Base-by-base conservation (phyloP, 1,284 basidiomycete genomes). In the Tetrapyrgos nigripes region DNA sequence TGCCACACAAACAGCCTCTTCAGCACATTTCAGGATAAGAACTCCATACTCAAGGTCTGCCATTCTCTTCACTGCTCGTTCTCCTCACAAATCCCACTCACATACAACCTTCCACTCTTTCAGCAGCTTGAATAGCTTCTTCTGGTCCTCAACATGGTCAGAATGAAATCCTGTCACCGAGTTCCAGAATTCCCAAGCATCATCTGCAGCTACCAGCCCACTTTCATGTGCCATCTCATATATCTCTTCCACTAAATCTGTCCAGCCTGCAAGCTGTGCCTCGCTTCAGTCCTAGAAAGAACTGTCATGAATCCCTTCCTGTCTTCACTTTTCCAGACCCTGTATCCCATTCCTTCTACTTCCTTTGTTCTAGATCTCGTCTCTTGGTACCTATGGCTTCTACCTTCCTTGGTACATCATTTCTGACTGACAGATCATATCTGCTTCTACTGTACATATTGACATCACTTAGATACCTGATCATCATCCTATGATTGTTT, bases 201-300 rank as follows among this genome's bases (percentile, higher is more conserved):
- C 63, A 29, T 58, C 46, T 33, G 35, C 47, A 14, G 50, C 26
- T 8, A 27, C 51, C 3, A 60, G 40, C 2, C 62, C 58, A 37
- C 55, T 64, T 19, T 59, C 45, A 50, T 63, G 67, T 26, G 53
- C 66, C 2, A 62, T 28, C 3, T 53, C 44, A 47, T 58, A 61
- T 3, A 68, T 55, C 6, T 65, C 64, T 11, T 58, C 53, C 26
- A 64, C 49, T 13, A 57, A 14, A 11, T 65, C 53, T 11, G 62
- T 62, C 69, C 69, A 71, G 4, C 67, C 66, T 9, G 61, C 50
- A 4, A 69, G 47, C 40, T 70, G 68, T 19, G 59, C 63, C 47
- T 69, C 64, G 35, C 67, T 58, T 50, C 13, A 70, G 57, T 0
- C 68, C 64, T 35, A 71, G 55, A 23, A 64, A 62, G 27, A 51